Conservation (phyloP, 371 early-diverging fungal genomes). For the Capillidium heterosporum region DNA sequence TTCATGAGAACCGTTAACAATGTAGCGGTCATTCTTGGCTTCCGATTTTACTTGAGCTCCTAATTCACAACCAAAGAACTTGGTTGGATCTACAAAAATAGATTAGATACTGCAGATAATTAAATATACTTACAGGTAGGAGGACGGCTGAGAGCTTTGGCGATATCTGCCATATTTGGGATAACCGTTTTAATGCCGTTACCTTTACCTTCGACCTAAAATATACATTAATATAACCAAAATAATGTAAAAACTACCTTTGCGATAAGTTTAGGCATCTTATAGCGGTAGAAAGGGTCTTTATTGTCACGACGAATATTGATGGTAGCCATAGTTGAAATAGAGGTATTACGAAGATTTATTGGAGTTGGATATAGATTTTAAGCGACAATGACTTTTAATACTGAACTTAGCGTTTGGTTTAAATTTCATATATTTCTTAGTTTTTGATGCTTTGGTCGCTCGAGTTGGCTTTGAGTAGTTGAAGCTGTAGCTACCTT, state of each 20-base stretch:
- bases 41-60: slow-evolving; percentile 90
- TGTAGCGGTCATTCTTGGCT: slow-evolving; percentile 81
- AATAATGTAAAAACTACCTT: slow-evolving; percentile 31
- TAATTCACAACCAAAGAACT: slow-evolving; percentile 93
- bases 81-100: slow-evolving; percentile 42
- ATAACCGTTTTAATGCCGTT: slow-evolving; percentile 99
- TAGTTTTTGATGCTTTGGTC: too few species aligned
- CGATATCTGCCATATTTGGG: slow-evolving; percentile 93
- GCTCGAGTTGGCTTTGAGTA: too few species aligned
- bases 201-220: slow-evolving; percentile 91
- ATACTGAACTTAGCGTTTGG: too few species aligned
- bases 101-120: not conserved
- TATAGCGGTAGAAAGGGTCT: slow-evolving; percentile 97
- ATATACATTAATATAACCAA: not conserved
- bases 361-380: too few species aligned
- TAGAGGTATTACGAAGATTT: too few species aligned
- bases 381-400: too few species aligned
- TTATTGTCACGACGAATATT: slow-evolving; percentile 75
- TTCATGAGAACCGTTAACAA: slow-evolving; percentile 95
- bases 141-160: slow-evolving; percentile 80
- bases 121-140: slow-evolving; percentile 39
- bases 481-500: too few species aligned
- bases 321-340: slow-evolving; percentile 38
- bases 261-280: slow-evolving; percentile 89
- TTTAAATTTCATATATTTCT: too few species aligned